These are phyloP conservation scores for Avena atlantica DNA, from an alignment of 176 grass and related monocot species.

Conservation along the genomic window DNA sequence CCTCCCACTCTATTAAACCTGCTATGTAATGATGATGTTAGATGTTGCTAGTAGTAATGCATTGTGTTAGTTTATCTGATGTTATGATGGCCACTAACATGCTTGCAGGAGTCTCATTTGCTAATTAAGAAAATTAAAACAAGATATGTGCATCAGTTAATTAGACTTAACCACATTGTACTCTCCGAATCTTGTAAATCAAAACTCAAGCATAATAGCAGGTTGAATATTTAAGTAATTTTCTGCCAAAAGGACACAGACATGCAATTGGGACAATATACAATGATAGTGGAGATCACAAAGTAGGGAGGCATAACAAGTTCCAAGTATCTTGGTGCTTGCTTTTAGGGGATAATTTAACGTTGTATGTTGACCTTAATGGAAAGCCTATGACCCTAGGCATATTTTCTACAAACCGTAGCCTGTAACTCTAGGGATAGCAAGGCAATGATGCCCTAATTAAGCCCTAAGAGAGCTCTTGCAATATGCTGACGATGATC, in stretches of 20 bases:
- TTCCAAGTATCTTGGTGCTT: slow-evolving; percentile 38
- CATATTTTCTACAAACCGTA: neutral
- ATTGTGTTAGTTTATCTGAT: neutral
- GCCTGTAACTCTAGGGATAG: slow-evolving; percentile 5
- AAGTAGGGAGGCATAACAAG: slow-evolving; percentile 34
- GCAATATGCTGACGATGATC: neutral
- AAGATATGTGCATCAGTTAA: neutral
- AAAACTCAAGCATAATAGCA: neutral
- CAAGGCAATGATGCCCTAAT: slow-evolving; percentile 13
- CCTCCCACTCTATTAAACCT: neutral
- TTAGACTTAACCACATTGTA: slow-evolving; percentile 16
- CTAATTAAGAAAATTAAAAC: neutral
- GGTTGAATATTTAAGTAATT: neutral
- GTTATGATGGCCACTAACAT: neutral
- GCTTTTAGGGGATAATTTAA: slow-evolving; percentile 30
- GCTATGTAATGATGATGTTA: slow-evolving; percentile 6
- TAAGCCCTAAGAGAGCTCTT: slow-evolving; percentile 10
- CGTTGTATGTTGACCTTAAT: slow-evolving; percentile 30
- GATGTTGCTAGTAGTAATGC: neutral
- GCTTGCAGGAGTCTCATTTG: slow-evolving; percentile 17
- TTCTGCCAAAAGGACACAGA: slow-evolving; percentile 2
- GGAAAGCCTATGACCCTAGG: slow-evolving; percentile 39
- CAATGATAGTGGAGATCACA: slow-evolving; percentile 35
- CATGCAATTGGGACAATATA: slow-evolving; percentile 13
- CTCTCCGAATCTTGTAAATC: neutral